phyloP scores from a whole-genome alignment of 116 monocot species.

The Trichopus zeylanicus region DNA sequence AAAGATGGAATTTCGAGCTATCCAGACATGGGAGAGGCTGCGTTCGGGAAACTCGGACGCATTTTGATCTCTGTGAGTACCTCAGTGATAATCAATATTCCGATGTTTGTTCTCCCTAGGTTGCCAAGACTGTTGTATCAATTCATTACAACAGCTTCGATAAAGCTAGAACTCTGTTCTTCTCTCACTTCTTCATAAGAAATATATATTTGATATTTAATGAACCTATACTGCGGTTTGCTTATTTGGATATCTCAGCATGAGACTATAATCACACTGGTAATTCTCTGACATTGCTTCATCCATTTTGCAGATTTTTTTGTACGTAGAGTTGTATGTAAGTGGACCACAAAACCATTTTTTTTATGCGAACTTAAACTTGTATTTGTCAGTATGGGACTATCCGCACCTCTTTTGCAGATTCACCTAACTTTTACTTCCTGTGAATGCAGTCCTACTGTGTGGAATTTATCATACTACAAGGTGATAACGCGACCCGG shows the following conservation, averaged over 20 bases:
- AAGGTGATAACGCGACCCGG: slow-evolving; percentile 81
- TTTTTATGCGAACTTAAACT: neutral
- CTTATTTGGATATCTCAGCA: neutral
- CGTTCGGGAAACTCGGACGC: slow-evolving; percentile 81
- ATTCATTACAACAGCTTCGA: neutral
- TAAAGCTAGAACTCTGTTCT: no score
- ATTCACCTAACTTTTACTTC: slow-evolving; percentile 1
- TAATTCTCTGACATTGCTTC: slow-evolving; percentile 4
- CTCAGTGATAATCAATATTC: neutral
- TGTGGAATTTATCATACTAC: slow-evolving; percentile 89
- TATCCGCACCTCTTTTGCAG: neutral
- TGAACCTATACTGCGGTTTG: no score
- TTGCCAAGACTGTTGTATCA: neutral
- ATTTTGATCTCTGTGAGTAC: slow-evolving; percentile 79
- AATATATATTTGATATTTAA: no score
- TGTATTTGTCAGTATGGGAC: neutral
- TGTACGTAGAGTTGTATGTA: slow-evolving; percentile 73
- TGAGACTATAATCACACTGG: neutral
- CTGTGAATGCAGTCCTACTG: slow-evolving; percentile 74
- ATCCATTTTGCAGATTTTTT: slow-evolving; percentile 37
- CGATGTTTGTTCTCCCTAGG: no score
- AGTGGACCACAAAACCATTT: slow-evolving; percentile 12
- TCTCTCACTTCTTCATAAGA: no score
- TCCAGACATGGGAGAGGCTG: slow-evolving; percentile 94
- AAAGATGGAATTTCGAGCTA: slow-evolving; percentile 79